Conservation (phyloP, 2,329 filamentous ascomycete genomes). For the Ascomycota sp. region DNA sequence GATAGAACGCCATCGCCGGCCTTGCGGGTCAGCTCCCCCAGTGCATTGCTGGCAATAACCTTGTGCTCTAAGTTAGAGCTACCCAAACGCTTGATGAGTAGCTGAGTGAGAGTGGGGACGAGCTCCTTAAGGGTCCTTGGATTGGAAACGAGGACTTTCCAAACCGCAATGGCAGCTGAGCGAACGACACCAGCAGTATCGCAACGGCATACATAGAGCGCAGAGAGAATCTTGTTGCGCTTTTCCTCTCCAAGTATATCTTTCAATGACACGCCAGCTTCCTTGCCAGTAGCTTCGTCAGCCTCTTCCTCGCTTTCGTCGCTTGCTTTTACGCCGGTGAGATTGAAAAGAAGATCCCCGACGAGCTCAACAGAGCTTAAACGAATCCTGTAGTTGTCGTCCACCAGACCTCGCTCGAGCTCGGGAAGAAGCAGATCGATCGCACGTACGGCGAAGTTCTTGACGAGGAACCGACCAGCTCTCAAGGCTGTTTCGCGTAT, state of each 20-base stretch:
- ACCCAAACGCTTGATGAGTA: constrained; percentile 82
- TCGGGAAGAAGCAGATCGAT: constrained; percentile 89
- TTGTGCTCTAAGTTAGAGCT: constrained; percentile 98
- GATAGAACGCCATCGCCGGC: constrained; percentile 85
- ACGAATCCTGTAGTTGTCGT: constrained; percentile 93
- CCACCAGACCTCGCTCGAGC: constrained; percentile 86
- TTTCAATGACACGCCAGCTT: constrained; percentile 81
- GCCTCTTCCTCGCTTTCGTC: constrained; percentile 60
- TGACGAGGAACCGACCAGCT: constrained; percentile 83
- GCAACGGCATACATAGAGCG: constrained; percentile 90
- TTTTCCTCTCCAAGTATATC: constrained; percentile 91
- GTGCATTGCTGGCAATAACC: constrained; percentile 89
- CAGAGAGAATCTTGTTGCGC: constrained; percentile 91
- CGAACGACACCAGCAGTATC: constrained; percentile 88
- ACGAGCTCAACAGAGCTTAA: constrained; percentile 96
- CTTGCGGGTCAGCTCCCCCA: constrained; percentile 92
- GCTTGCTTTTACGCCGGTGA: constrained; percentile 77
- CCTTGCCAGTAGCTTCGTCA: constrained; percentile 52
- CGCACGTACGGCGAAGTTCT: constrained; percentile 90
- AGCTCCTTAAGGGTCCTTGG: constrained; percentile 88
- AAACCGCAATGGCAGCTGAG: constrained; percentile 74
- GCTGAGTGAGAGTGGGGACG: constrained; percentile 80
- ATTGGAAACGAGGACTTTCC: constrained; percentile 89
- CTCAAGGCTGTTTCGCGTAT: constrained; percentile 93
- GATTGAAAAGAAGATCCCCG: constrained; percentile 90